These are phyloP conservation scores for Neurospora sp. DNA, from an alignment of 495 filamentous ascomycete genomes.

Conservation along the genomic window DNA sequence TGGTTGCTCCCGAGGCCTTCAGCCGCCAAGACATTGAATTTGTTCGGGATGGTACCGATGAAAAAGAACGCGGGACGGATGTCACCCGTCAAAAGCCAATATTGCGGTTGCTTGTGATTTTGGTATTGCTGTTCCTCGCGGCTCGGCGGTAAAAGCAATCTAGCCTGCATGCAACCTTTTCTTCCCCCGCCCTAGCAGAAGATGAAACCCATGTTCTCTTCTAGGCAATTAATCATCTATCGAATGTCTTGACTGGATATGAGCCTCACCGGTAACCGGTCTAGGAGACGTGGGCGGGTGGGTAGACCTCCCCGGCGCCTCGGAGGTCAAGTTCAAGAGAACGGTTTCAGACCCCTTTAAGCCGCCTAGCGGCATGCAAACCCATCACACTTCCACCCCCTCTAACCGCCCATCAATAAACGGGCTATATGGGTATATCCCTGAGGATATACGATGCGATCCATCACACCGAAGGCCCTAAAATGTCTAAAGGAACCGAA, in stretches of 20 bases:
- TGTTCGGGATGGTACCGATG: background rate
- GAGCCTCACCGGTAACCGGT: background rate
- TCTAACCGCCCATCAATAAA: background rate
- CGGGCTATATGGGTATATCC: background rate
- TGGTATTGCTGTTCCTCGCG: slow-evolving; percentile 1
- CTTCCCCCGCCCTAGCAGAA: slow-evolving; percentile 18
- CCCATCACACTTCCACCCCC: background rate
- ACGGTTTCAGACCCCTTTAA: background rate
- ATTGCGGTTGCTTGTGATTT: slow-evolving; percentile 1
- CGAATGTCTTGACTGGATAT: background rate
- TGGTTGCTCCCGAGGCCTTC: background rate
- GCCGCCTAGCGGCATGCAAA: background rate
- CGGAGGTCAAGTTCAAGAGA: background rate
- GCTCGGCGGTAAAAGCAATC: slow-evolving; percentile 13
- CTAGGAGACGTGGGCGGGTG: background rate
- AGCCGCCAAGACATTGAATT: background rate
- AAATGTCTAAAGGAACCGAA: background rate
- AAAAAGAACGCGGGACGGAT: background rate
- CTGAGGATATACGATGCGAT: background rate
- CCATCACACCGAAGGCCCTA: background rate
- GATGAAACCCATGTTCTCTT: background rate
- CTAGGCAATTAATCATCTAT: background rate
- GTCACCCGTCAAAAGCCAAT: background rate
- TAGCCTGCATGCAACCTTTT: slow-evolving; percentile 18
- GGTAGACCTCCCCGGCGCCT: background rate